Conservation (phyloP, 805 yeast species). For the Schizosaccharomyces japonicus region DNA sequence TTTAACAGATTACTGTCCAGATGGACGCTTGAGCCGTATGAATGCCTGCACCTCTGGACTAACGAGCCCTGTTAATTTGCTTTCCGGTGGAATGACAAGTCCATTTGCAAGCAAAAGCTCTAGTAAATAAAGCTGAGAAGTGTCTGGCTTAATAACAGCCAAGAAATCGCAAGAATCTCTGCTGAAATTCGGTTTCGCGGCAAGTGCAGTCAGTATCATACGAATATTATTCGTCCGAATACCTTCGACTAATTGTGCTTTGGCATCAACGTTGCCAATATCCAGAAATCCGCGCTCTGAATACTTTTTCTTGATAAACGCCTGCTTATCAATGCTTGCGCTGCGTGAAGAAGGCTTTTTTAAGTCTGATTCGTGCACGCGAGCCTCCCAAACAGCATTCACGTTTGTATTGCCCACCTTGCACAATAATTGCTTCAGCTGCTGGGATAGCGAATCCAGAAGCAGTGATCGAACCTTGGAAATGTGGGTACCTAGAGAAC, state of each 20-base stretch:
- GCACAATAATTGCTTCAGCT: conserved; percentile 32
- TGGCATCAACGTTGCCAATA: neutral
- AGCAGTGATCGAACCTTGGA: conserved; percentile 56
- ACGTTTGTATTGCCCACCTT: conserved; percentile 30
- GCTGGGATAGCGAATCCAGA: conserved; percentile 41
- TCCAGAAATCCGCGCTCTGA: neutral
- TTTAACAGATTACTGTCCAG: too few species aligned
- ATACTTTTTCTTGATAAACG: neutral
- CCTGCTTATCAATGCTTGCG: neutral
- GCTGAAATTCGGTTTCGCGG: neutral
- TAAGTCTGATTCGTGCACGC: neutral
- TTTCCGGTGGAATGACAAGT: neutral
- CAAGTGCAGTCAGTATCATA: neutral
- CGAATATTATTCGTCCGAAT: neutral
- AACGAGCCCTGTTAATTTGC: neutral
- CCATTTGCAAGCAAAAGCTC: neutral
- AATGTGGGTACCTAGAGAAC: conserved; percentile 62
- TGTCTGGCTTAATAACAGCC: neutral
- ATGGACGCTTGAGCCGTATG: neutral
- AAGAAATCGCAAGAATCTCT: neutral
- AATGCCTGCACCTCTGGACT: neutral
- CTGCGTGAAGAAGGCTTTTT: neutral
- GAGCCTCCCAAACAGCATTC: conserved; percentile 39
- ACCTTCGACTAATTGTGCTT: neutral
- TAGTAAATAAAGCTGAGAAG: neutral